Evolutionary conservation across 805 yeast genomes (phyloP).

Genomic region (Candida anglica): DNA sequence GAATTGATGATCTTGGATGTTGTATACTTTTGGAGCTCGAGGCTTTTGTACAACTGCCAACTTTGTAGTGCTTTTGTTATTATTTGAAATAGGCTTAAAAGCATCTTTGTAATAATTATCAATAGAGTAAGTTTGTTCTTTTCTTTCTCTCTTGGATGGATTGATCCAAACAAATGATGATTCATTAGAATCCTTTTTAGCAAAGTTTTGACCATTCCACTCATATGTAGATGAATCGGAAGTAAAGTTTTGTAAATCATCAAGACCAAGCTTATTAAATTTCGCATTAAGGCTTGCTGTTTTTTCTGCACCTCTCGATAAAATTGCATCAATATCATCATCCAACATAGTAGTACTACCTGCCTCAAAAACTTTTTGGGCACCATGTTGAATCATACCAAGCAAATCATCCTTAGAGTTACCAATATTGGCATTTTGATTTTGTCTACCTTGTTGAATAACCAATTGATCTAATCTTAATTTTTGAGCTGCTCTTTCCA

Average conservation of each 20-base stretch:
- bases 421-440: slow-evolving; percentile 40
- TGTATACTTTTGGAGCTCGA: slow-evolving; percentile 60
- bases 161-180: slow-evolving; percentile 59
- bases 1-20: slow-evolving; percentile 72
- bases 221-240: slow-evolving; percentile 89
- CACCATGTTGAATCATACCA: slow-evolving; percentile 97
- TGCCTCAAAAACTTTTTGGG: slow-evolving; percentile 75
- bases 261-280: slow-evolving; percentile 82
- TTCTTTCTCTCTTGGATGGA: slow-evolving; percentile 71
- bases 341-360: slow-evolving; percentile 32
- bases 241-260: slow-evolving; percentile 88
- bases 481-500: slow-evolving; percentile 94
- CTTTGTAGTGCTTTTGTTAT: slow-evolving; percentile 11
- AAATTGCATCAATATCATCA: slow-evolving; percentile 79
- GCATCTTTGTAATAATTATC: slow-evolving; percentile 73
- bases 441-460: slow-evolving; percentile 82
- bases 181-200: slow-evolving; percentile 46
- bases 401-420: slow-evolving; percentile 78
- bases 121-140: slow-evolving; percentile 72
- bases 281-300: slow-evolving; percentile 77
- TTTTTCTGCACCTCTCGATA: slow-evolving; percentile 75
- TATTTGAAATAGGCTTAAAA: slow-evolving; percentile 8
- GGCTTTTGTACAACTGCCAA: slow-evolving; percentile 18
- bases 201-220: slow-evolving; percentile 92
- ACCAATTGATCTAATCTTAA: slow-evolving; percentile 89